Evolutionary conservation across 352 stramenopile genomes (phyloP), one percentile per base, ranked within the genome.

Genomic region (Globisporangium paroecandrum): DNA sequence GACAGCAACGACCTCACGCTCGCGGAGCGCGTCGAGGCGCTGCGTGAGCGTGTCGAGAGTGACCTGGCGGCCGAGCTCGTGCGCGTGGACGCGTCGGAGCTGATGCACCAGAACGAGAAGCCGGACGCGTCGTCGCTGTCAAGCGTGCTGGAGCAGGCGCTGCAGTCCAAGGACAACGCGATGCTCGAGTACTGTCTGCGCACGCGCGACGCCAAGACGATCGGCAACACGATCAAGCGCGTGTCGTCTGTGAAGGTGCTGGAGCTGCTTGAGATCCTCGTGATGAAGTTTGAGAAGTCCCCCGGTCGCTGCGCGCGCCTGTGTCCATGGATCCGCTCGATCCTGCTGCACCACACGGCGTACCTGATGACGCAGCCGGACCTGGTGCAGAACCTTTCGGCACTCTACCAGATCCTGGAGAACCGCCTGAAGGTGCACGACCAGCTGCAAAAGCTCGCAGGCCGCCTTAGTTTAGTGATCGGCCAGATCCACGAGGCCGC

Each of bases 121-220:
- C 82, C 85, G n/a, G 82, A 95, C 69, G 87, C 87, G 38, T 92
- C 87, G 57, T 95, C 88, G 24, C 79, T 95, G 36, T 85, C 86
- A 53, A 87, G 78, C 73, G 82, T 95, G 41, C 71, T 95, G 12
- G 86, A 94, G 69, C 88, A 95, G 71, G 86, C 88, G 22, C 72
- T 95, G 43, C 86, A 95, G 73, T 86, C 88, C 43, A 91, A 92
- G 66, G 88, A 95, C 83, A 94, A 94, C 55, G 86, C 86, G 41
- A 86, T 94, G 66, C 72, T 95, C 10, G 88, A 95, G 74, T 91
- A 94, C 69, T 91, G 83, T 67, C 68, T 95, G 60, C 82, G 86
- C 55, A 89, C 83, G 46, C 85, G 83, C 51, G 88, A 95, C 68
- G 49, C 65, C 41, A 95, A 95, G 72, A 81, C 91, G 32, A 85